These are phyloP conservation scores for Parmelia sp. DNA, from an alignment of 495 filamentous ascomycete species.

Conservation along the genomic window DNA sequence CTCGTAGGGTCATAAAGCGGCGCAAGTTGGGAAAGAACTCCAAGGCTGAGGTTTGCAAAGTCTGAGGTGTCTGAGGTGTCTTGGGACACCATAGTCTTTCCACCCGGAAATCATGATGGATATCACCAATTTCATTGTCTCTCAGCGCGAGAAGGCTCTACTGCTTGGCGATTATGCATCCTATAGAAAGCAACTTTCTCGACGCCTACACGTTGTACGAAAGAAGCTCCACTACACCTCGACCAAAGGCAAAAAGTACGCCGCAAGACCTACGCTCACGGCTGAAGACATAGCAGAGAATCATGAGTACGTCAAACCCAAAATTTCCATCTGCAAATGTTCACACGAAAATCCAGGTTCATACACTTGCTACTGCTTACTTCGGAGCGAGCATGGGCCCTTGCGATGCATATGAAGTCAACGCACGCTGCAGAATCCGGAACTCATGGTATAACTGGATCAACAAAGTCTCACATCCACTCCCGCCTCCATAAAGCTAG, in stretches of 20 bases:
- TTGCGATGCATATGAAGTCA: constrained; percentile 91
- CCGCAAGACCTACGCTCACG: constrained; percentile 61
- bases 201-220: constrained; percentile 73
- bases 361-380: constrained; percentile 73
- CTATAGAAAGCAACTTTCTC: constrained; percentile 73
- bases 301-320: constrained; percentile 51
- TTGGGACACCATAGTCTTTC: no score
- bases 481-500: constrained; percentile 77
- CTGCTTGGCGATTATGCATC: constrained; percentile 83
- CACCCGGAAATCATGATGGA: constrained; percentile 76
- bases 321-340: neutral
- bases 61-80: no score
- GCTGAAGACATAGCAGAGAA: constrained; percentile 70
- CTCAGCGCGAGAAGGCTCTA: constrained; percentile 69
- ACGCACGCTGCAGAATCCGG: constrained; percentile 66
- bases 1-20: no score
- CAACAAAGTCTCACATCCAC: constrained; percentile 76
- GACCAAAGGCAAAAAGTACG: constrained; percentile 77
- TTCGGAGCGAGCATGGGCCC: constrained; percentile 90
- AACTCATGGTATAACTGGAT: constrained; percentile 67
- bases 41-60: no score
- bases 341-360: constrained; percentile 49
- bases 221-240: constrained; percentile 79
- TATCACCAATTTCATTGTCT: constrained; percentile 76
- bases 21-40: no score